Evolutionary conservation across 1,284 basidiomycete species (phyloP), one percentile per base, ranked within the genome.

Genomic region (Singerocomus rubriflavus): DNA sequence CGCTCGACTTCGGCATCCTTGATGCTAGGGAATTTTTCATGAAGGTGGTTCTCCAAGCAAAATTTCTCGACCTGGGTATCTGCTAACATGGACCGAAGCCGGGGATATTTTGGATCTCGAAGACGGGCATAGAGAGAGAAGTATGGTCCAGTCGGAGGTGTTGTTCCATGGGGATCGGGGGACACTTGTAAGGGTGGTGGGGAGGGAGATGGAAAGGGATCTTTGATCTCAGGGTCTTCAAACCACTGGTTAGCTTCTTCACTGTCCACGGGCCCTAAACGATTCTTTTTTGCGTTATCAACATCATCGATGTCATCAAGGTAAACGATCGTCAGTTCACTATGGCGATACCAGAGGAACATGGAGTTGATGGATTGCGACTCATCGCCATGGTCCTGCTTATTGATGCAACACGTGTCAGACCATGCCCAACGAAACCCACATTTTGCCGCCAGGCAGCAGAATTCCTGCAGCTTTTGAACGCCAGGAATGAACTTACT

Each of bases 391-490:
- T 46, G 53, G 29, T 52, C 52, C 41, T 33, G 40, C 26, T 63
- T 58, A 36, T 61, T 48, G 11, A 61, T 65, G 16, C 60, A 65
- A 38, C 60, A 62, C 12, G 63, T 65, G 37, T 62, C 63, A 1
- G 49, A 39, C 63, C 60, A 62, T 13, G 53, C 60, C 63, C 60
- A 62, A 6, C 56, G 55, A 47, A 47, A 62, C 1, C 63, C 63
- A 11, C 50, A 51, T 35, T 62, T 57, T 1, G 50, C 56, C 9
- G 51, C 63, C 3, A 50, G 13, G n/a, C 50, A 55, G 25, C 60
- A 62, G 11, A 59, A 65, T 26, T 61, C 56, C n/a, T 61, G 63
- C 25, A 65, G 61, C 38, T 63, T 62, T 31, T 48, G 31, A 13
- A 43, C 36, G n/a, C 55, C 48, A 14, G 39, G n/a, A n/a, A n/a